These are phyloP conservation scores for Nicotiana tomentosiformis DNA, from an alignment of 257 asterid genomes.

Conservation along the genomic window DNA sequence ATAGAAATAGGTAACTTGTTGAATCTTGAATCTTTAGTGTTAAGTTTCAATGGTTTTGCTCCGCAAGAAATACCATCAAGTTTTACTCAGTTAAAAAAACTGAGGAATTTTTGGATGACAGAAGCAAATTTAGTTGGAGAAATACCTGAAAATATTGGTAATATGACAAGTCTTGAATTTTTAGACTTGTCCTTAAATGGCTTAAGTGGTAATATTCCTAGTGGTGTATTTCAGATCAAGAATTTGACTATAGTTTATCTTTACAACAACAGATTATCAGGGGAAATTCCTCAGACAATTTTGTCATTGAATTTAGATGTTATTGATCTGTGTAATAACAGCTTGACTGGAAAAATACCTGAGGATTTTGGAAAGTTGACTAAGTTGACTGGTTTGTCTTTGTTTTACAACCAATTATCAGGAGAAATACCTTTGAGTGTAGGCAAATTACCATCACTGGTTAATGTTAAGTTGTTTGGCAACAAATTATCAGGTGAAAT, in stretches of 20 bases:
- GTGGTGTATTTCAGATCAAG: slow-evolving; percentile 45
- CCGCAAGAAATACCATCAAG: slow-evolving; percentile 60
- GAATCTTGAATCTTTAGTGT: slow-evolving; percentile 42
- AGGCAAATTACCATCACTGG: slow-evolving; percentile 44
- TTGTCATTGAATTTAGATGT: slow-evolving; percentile 34
- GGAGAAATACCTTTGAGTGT: slow-evolving; percentile 64
- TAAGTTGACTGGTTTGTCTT: slow-evolving; percentile 44
- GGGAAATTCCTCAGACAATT: slow-evolving; percentile 48
- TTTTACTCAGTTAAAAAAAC: slow-evolving; percentile 45
- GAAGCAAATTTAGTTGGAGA: slow-evolving; percentile 46
- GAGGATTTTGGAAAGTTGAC: slow-evolving; percentile 57
- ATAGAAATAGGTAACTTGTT: slow-evolving; percentile 46
- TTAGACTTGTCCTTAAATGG: slow-evolving; percentile 52
- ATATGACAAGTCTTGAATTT: slow-evolving; percentile 45
- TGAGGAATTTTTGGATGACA: slow-evolving; percentile 45
- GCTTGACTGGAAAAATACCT: slow-evolving; percentile 57
- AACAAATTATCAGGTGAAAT: slow-evolving; percentile 66
- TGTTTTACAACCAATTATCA: slow-evolving; percentile 50
- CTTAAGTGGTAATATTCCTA: slow-evolving; percentile 56
- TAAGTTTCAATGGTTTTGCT: slow-evolving; percentile 34
- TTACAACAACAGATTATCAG: slow-evolving; percentile 45
- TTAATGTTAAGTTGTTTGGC: slow-evolving; percentile 27
- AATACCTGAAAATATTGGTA: slow-evolving; percentile 54
- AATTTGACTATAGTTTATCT: slow-evolving; percentile 35
- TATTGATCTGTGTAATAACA: slow-evolving; percentile 55